These are phyloP conservation scores for Fibroporia radiculosa DNA, from an alignment of 768 basidiomycete species.

Conservation along the genomic window DNA sequence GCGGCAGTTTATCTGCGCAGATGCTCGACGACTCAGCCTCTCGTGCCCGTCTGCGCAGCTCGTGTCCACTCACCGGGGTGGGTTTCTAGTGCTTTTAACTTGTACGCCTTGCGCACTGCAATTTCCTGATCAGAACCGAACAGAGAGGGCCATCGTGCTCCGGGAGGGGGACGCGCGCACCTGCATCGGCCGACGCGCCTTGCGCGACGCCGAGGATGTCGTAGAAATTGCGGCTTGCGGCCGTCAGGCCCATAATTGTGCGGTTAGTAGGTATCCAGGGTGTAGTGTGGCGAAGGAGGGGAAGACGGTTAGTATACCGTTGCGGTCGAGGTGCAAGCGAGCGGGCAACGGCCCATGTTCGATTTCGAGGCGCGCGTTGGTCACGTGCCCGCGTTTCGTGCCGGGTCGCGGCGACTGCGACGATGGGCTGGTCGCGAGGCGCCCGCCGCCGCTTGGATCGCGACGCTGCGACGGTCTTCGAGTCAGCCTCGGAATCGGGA, in stretches of 20 bases:
- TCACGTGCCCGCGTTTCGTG: constrained; percentile 2
- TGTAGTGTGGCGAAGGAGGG: background rate
- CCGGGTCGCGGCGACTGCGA: no score
- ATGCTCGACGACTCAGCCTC: background rate
- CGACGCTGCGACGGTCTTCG: no score
- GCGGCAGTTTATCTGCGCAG: constrained; percentile 22
- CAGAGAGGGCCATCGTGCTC: background rate
- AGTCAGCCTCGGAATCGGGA: no score
- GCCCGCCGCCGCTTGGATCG: no score
- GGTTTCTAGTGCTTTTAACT: constrained; percentile 21
- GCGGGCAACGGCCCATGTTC: constrained; percentile 4
- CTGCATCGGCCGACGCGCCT: constrained; percentile 21
- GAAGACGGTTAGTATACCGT: background rate
- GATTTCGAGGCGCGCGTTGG: background rate
- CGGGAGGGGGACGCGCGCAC: constrained; percentile 10
- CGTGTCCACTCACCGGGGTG: constrained; percentile 23
- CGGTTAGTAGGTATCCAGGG: constrained; percentile 1
- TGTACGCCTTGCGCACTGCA: constrained; percentile 25
- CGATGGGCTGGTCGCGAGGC: no score
- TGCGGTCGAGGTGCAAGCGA: background rate
- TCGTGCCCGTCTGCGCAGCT: no score
- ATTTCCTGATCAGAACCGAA: background rate
- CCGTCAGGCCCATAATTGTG: constrained; percentile 16
- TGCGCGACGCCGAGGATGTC: constrained; percentile 21
- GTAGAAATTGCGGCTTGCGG: constrained; percentile 17